Evolutionary conservation across 2,329 filamentous ascomycete genomes (phyloP).

Genomic region (Verticillium longisporum): DNA sequence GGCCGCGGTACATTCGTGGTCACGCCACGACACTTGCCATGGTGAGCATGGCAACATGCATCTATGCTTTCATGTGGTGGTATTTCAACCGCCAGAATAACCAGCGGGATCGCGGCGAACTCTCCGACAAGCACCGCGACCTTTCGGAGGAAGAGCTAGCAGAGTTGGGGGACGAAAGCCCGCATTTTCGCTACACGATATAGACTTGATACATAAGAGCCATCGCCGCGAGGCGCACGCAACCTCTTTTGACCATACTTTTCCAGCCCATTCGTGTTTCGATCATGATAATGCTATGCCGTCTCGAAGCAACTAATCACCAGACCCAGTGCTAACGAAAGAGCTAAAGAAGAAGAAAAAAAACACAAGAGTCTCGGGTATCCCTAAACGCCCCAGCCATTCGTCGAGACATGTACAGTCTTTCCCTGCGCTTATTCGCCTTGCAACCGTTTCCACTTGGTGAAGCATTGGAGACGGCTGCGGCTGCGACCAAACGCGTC

Average conservation of each 20-base stretch:
- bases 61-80: slow-evolving; percentile 29
- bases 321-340: neutral
- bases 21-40: slow-evolving; percentile 41
- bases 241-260: neutral
- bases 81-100: slow-evolving; percentile 36
- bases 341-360: neutral
- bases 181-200: slow-evolving; percentile 38
- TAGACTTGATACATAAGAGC: slow-evolving; percentile 8
- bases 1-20: slow-evolving; percentile 52
- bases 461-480: slow-evolving; percentile 59
- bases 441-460: slow-evolving; percentile 53
- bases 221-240: neutral
- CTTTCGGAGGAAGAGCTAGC: slow-evolving; percentile 39
- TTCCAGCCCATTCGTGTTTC: neutral
- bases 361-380: neutral
- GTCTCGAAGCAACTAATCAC: neutral
- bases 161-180: slow-evolving; percentile 46
- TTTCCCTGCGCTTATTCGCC: neutral
- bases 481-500: slow-evolving; percentile 54
- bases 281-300: neutral
- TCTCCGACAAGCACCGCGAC: slow-evolving; percentile 29
- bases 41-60: slow-evolving; percentile 12
- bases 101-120: slow-evolving; percentile 28
- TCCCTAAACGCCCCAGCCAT: neutral
- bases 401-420: neutral